Conservation (phyloP, 2,329 filamentous ascomycete species). For the Calonectria montana region DNA sequence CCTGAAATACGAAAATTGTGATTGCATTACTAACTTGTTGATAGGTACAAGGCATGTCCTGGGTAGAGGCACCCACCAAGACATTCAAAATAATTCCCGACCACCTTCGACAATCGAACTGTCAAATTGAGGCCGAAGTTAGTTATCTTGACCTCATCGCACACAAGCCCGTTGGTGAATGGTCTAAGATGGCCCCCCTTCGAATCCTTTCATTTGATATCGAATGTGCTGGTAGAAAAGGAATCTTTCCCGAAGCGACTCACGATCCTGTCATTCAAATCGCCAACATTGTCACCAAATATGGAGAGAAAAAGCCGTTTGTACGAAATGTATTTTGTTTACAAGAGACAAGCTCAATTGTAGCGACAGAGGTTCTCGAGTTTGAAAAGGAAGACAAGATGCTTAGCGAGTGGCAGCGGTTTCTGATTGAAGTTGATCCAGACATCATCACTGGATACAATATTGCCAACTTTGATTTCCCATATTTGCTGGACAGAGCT, state of each 20-base stretch:
- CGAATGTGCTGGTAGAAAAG: constrained; percentile 96
- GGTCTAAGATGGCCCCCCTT: constrained; percentile 97
- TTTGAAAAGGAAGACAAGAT: constrained; percentile 86
- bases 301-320: constrained; percentile 96
- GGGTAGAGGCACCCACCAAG: constrained; percentile 85
- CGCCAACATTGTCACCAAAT: constrained; percentile 92
- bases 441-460: constrained; percentile 99
- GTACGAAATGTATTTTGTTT: constrained; percentile 96
- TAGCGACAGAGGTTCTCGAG: constrained; percentile 92
- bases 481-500: constrained; percentile 90
- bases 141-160: constrained; percentile 86
- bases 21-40: constrained; percentile 29
- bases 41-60: constrained; percentile 93
- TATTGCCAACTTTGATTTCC: constrained; percentile 98
- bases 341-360: constrained; percentile 91
- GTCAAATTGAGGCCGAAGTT: constrained; percentile 93
- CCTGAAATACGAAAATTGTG: no score
- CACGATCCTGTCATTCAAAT: constrained; percentile 97
- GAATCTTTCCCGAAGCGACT: constrained; percentile 94
- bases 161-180: constrained; percentile 90
- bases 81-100: constrained; percentile 78
- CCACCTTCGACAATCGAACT: constrained; percentile 83
- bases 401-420: constrained; percentile 93
- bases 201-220: constrained; percentile 97
- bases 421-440: constrained; percentile 89